phyloP scores from a whole-genome alignment of 2,329 filamentous ascomycete genomes.

The Spiromastix sp. region DNA sequence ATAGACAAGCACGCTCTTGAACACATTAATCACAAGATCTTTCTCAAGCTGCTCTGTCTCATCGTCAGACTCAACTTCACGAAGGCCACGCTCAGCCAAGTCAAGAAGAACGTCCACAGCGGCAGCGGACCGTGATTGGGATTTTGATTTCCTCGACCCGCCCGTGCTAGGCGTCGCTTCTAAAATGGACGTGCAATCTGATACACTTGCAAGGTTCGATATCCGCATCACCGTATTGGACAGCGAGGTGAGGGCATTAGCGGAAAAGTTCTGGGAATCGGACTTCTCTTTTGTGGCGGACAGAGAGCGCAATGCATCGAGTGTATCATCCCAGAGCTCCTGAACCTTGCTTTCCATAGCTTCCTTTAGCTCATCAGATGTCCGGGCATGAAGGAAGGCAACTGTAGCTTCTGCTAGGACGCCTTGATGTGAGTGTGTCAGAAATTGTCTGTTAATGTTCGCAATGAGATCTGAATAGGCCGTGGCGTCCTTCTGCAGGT shows the following conservation, averaged over 20 bases:
- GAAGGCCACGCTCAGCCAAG: conserved; percentile 63
- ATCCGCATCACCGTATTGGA: conserved; percentile 68
- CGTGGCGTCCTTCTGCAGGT: conserved; percentile 74
- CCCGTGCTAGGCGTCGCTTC: conserved; percentile 43
- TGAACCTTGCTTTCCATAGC: conserved; percentile 70
- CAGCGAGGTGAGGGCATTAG: conserved; percentile 56
- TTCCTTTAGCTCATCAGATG: conserved; percentile 81
- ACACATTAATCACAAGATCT: conserved; percentile 62
- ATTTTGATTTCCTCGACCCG: too few relatives aligned
- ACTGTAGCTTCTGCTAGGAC: conserved; percentile 76
- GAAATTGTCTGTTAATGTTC: conserved; percentile 88
- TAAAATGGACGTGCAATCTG: conserved; percentile 64
- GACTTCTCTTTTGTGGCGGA: conserved; percentile 58
- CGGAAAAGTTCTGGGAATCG: conserved; percentile 40
- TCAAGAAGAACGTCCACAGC: conserved; percentile 56
- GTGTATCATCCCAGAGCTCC: conserved; percentile 74
- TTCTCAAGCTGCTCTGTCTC: conserved; percentile 70
- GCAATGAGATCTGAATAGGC: conserved; percentile 73
- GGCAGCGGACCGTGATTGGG: conserved; percentile 26
- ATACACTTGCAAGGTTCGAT: conserved; percentile 67
- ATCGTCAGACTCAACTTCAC: conserved; percentile 51
- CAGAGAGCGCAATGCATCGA: conserved; percentile 62
- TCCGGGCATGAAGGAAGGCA: conserved; percentile 73
- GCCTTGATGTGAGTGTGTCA: conserved; percentile 75
- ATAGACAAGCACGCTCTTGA: conserved; percentile 72